A percentile compares a stretch with the other conserved stretches of the same genome.
phyloP scores from a whole-genome alignment of 495 filamentous ascomycete genomes.

The Margaritispora aquatica region DNA sequence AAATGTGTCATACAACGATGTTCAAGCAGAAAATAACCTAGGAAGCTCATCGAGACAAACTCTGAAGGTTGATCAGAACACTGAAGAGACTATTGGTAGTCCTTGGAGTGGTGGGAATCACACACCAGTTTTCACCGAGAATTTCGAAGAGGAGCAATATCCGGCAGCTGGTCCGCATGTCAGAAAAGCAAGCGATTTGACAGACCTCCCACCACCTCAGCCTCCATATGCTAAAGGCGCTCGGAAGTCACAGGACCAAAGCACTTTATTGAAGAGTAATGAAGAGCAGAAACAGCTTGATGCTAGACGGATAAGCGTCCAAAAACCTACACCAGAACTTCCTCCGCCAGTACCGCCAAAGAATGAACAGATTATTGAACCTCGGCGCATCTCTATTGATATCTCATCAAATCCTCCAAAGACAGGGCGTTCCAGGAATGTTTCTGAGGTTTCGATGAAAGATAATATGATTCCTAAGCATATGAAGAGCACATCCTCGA shows the following conservation, averaged over 20 bases:
- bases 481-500: conserved; percentile 78
- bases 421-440: conserved; percentile 33
- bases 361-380: conserved; percentile 24
- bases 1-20: conserved; percentile 40
- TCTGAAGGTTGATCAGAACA: conserved; percentile 10
- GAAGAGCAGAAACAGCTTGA: conserved; percentile 7
- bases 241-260: conserved; percentile 33
- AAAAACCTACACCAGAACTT: conserved; percentile 9
- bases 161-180: conserved; percentile 32
- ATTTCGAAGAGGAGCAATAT: conserved; percentile 59
- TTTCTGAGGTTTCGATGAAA: conserved; percentile 41
- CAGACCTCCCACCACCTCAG: conserved; percentile 35
- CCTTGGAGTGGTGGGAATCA: conserved; percentile 31
- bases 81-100: conserved; percentile 10
- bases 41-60: conserved; percentile 9
- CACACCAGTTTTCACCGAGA: conserved; percentile 60
- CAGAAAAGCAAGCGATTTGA: conserved; percentile 32
- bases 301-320: conserved; percentile 7
- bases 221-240: conserved; percentile 32
- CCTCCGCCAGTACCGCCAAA: conserved; percentile 23
- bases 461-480: conserved; percentile 52
- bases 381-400: conserved; percentile 32
- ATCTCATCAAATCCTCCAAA: conserved; percentile 24
- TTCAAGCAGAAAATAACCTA: conserved; percentile 16
- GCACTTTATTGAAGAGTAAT: conserved; percentile 9